Evolutionary conservation across 1,139 yeast species (phyloP).

Genomic region (Starmera stellimalicola): DNA sequence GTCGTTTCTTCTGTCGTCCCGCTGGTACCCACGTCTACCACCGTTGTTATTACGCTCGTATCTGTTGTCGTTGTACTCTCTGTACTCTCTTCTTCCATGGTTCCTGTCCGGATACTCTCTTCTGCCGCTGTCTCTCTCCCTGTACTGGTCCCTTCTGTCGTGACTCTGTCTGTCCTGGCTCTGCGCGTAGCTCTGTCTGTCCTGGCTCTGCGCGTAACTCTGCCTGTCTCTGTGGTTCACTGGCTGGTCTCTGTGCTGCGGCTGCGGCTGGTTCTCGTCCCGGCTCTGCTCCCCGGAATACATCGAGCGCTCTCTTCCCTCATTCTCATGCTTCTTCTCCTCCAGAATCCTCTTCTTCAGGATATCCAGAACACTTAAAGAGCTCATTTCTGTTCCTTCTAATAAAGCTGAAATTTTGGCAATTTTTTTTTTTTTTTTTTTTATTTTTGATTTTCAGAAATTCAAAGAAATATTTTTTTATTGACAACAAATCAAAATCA

Average conservation of each 20-base stretch:
- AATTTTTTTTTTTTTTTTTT: background rate
- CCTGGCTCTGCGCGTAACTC: conserved; percentile 1
- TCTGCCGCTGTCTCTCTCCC: conserved; percentile 8
- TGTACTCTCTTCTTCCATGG: conserved; percentile 6
- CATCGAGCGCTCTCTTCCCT: conserved; percentile 4
- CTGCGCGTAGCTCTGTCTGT: conserved; percentile 1
- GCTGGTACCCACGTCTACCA: conserved; percentile 9
- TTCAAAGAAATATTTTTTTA: background rate
- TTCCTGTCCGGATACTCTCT: conserved; percentile 7
- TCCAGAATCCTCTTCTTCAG: conserved; percentile 1
- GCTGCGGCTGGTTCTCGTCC: background rate
- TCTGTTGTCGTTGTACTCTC: conserved; percentile 7
- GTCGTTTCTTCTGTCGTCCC: conserved; percentile 10
- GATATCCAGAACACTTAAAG: background rate
- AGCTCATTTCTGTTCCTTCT: background rate
- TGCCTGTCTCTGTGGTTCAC: conserved; percentile 1
- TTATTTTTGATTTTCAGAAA: background rate
- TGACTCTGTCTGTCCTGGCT: conserved; percentile 2
- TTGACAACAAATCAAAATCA: too few relatives aligned
- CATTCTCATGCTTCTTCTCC: conserved; percentile 4
- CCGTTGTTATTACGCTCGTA: conserved; percentile 10
- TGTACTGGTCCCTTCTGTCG: conserved; percentile 5
- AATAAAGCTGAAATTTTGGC: background rate
- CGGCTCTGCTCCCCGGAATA: background rate
- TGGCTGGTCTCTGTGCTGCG: too few relatives aligned